Base-by-base conservation (phyloP, 1,139 yeast species). In the Arxiozyma bovina region DNA sequence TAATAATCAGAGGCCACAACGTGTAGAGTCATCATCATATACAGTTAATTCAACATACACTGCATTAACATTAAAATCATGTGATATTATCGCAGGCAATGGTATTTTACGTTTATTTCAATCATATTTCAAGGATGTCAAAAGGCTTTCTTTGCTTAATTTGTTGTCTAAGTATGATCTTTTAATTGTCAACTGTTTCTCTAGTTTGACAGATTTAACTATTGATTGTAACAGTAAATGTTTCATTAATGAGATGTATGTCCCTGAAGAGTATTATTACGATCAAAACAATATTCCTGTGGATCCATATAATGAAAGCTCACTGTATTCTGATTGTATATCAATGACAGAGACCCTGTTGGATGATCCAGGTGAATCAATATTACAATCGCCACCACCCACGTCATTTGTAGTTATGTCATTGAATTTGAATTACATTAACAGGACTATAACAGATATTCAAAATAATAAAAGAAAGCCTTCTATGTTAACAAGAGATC, bases 201-300 rank as follows among this genome's bases (percentile, higher is more conserved):
- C 67, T 1, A 63, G 69, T 4, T 61, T 81, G 45, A 65, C 61
- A 21, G 63, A 67, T 21, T 49, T 73, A 17, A 63, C 73, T 4
- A 65, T 82, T 23, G 85, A 81, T 60, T 63, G 81, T 50, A 71
- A 72, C 53, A 80, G 85, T 21, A 69, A 68, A 38, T 73, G 81
- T 9, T 81, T 82, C 57, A 76, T 56, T 1, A 54, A 58, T 30
- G 63, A 63, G 47, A 46, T 51, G 20, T 51, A 61, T 12, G 68
- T 63, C 8, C 55, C 57, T 43, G 66, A 60, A 42, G 58, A 56
- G 11, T 66, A 66, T 48, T 66, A 64, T 48, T 63, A 62, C 45
- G 54, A 57, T 8, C 57, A 60, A 21, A 54, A 51, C 3, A 58
- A 56, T 25, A 20, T 34, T 4, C 42, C 48, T 8, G n/a, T 46